phyloP scores from a whole-genome alignment of 495 filamentous ascomycete genomes.

The Paragyromitra xinjiangensis region DNA sequence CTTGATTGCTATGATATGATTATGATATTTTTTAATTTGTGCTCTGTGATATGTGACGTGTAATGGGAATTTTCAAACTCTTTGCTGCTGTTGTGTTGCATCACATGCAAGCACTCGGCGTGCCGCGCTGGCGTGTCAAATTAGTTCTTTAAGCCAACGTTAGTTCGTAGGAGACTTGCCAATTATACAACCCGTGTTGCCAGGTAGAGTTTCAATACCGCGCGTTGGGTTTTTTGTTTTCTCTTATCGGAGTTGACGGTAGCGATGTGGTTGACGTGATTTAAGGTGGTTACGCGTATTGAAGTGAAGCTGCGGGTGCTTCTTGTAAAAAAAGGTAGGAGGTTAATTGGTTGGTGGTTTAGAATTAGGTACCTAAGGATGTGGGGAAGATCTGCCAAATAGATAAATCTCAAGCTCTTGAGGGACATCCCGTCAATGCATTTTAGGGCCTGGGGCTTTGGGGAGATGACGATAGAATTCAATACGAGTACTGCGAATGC shows the following conservation, averaged over 20 bases:
- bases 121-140: not conserved
- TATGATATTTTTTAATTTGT: conserved; percentile 4
- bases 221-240: not conserved
- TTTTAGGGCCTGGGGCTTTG: too few relatives aligned
- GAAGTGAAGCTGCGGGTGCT: too few relatives aligned
- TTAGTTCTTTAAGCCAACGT: not conserved
- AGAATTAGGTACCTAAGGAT: too few relatives aligned
- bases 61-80: not conserved
- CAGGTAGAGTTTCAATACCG: not conserved
- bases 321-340: too few relatives aligned
- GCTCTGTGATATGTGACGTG: not conserved
- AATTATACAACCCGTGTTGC: not conserved
- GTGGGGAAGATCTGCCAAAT: too few relatives aligned
- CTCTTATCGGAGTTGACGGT: not conserved
- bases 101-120: conserved; percentile 20
- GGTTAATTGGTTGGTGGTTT: too few relatives aligned
- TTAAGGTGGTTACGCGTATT: too few relatives aligned
- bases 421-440: too few relatives aligned
- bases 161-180: not conserved
- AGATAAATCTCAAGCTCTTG: too few relatives aligned
- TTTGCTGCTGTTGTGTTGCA: not conserved
- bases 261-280: too few relatives aligned
- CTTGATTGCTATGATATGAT: conserved; percentile 10
- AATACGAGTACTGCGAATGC: too few relatives aligned
- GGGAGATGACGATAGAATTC: too few relatives aligned